Evolutionary conservation across 1,284 basidiomycete species (phyloP), one percentile per base, ranked within the genome.

Genomic region (Mrakiaceae sp.): DNA sequence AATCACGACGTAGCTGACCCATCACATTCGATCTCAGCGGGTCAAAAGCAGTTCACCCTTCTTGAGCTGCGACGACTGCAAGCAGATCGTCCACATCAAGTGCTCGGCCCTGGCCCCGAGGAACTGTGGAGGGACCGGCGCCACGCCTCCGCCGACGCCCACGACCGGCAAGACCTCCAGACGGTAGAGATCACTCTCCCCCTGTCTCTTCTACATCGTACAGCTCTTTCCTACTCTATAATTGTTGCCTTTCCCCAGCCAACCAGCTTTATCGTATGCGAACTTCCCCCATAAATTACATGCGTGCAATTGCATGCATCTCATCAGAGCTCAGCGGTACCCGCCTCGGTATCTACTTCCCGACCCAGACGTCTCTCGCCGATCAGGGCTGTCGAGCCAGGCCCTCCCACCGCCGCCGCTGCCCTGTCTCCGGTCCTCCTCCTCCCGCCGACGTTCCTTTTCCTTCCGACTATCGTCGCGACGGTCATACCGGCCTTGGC

Each of bases 41-140:
- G 60, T 65, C 54, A 65, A 65, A 48, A 58, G 39, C 16, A 48
- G n/a, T 12, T 16, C 53, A 0, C 64, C 64, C 4, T 59, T 49
- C 46, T 39, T 65, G n/a, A 42, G 48, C 1, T 65, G 64, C 59
- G 64, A 65, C 43, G 64, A 65, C 55, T 65, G 64, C 55, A 40
- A 14, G 8, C 27, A 40, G 14, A 50, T 61, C 50, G 51, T 63
- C 3, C 27, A 54, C 27, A 51, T 56, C 27, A 44, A 47, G 43
- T 57, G 55, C n/a, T 46, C 43, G 11, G 55, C 55, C 14, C 9
- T n/a, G 11, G 55, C 55, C 5, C 55, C 55, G 27, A 27, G 27
- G 27, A 27, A 27, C 27, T 27, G 27, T 27, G 27, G 27, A 27
- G 27, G 27, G 27, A 27, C 27, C 27, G 27, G 27, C 27, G 27